Conservation (phyloP, 2,329 filamentous ascomycete species). For the Claviceps digitariae region DNA sequence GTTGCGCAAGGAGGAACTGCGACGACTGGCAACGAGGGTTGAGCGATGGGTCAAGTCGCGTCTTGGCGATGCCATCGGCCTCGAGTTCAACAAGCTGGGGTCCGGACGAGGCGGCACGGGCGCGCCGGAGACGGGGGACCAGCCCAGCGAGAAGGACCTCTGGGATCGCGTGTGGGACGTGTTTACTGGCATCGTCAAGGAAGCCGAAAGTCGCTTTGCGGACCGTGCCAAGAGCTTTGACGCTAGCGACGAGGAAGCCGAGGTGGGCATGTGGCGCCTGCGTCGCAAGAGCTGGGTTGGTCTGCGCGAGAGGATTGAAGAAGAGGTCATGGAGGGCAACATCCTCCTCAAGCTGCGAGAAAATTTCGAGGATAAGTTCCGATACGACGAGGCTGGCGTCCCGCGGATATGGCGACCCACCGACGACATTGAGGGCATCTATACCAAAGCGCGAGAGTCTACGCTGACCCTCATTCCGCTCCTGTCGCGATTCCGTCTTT, state of each 20-base stretch:
- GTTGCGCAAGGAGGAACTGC: constrained; percentile 90
- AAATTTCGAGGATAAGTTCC: constrained; percentile 98
- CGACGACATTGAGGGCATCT: constrained; percentile 93
- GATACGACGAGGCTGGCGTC: constrained; percentile 89
- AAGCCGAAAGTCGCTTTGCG: constrained; percentile 75
- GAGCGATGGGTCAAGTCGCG: constrained; percentile 89
- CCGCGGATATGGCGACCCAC: constrained; percentile 93
- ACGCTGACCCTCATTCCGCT: constrained; percentile 85
- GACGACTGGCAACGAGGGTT: constrained; percentile 74
- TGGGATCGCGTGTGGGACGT: constrained; percentile 93
- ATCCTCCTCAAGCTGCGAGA: constrained; percentile 88
- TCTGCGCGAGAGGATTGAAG: constrained; percentile 78
- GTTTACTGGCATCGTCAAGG: constrained; percentile 69
- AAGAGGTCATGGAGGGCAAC: constrained; percentile 97
- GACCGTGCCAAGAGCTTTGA: constrained; percentile 89
- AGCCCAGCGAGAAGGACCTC: constrained; percentile 68
- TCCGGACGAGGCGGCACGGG: constrained; percentile 73
- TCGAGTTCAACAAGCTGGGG: constrained; percentile 94
- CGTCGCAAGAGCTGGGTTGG: constrained; percentile 92
- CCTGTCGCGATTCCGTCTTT: constrained; percentile 69
- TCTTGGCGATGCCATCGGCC: constrained; percentile 71
- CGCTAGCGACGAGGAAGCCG: constrained; percentile 79
- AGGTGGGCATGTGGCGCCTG: constrained; percentile 83
- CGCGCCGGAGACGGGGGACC: constrained; percentile 65
- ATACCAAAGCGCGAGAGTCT: constrained; percentile 82